Evolutionary conservation across 1,284 basidiomycete genomes (phyloP), one percentile per base, ranked within the genome.

Genomic region (Ganoderma multipileum): DNA sequence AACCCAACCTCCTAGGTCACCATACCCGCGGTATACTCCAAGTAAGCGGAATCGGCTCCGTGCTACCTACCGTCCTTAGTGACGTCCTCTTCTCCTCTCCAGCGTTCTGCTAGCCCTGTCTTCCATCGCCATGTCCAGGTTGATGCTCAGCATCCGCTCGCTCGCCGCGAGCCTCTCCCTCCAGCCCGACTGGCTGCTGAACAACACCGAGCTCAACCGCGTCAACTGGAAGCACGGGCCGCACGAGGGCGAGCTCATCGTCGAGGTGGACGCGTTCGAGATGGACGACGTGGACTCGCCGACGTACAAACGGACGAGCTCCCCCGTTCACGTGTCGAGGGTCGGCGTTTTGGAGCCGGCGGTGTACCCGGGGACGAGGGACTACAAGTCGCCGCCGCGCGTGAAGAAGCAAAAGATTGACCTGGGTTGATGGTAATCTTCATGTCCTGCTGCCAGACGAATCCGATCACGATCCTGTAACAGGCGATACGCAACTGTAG

Each of bases 131-230:
- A 76, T 79, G n/a, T 80, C 78, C 11, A 76, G 76, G 6, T 72
- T 79, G 20, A 79, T 79, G 72, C 73, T 79, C 23, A 75, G 73
- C 70, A 78, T 78, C 60, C 76, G 74, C 57, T 79, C 76, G 12
- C 73, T 79, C 26, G 79, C 79, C 16, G 74, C 74, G 2, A 71
- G 71, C 14, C 74, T 80, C 38, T 74, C 72, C 0, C 72, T 76
- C 60, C 70, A 74, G 28, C 75, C 76, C 20, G 68, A 72, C 57
- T 76, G 76, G 75, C 71, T 80, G 3, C 73, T 80, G 52, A 79
- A 75, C 69, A 73, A 77, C 66, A 73, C 77, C 26, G 78, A 80
- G 71, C 76, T 80, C 23, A 73, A 69, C 61, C 75, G 78, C 33
- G 71, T 79, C 12, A 74, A 71, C 61, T 79, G 77, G 77, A 73